These are phyloP conservation scores for Hymenoscyphus infarciens DNA, from an alignment of 2,329 filamentous ascomycete species.

Conservation along the genomic window DNA sequence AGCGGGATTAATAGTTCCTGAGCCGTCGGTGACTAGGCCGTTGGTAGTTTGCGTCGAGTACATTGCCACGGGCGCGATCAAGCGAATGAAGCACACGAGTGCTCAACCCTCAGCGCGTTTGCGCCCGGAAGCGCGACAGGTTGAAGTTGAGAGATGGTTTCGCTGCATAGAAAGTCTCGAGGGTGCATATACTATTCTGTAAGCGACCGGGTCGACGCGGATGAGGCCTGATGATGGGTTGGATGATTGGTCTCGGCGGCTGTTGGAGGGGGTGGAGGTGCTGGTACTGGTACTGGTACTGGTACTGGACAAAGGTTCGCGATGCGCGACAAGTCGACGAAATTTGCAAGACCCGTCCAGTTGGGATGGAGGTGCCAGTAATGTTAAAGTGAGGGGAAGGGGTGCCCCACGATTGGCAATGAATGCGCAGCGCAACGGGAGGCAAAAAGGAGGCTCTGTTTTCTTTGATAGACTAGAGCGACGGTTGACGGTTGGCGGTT, in stretches of 20 bases:
- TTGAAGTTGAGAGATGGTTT: constrained; percentile 15
- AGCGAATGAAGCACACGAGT: constrained; percentile 36
- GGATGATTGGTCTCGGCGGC: constrained; percentile 14
- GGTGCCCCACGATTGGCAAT: constrained; percentile 11
- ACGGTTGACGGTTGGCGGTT: background rate
- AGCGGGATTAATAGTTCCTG: constrained; percentile 87
- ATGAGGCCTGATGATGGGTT: constrained; percentile 19
- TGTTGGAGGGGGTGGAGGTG: constrained; percentile 9
- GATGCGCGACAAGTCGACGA: constrained; percentile 6
- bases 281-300: too few relatives aligned
- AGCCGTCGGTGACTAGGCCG: constrained; percentile 63
- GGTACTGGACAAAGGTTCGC: constrained; percentile 5
- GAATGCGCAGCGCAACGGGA: constrained; percentile 4
- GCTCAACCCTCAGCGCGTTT: constrained; percentile 24
- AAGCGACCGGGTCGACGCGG: constrained; percentile 15
- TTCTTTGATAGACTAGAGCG: background rate
- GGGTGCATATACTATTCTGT: constrained; percentile 12
- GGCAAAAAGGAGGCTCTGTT: constrained; percentile 1
- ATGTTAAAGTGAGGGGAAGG: background rate
- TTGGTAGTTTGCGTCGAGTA: constrained; percentile 64
- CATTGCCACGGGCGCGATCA: constrained; percentile 40
- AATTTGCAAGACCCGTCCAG: constrained; percentile 9
- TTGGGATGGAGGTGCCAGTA: constrained; percentile 13
- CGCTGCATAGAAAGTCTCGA: constrained; percentile 19
- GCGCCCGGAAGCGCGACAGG: constrained; percentile 25